Conservation (phyloP, 1,284 basidiomycete genomes). For the Ceratobasidium sp. region DNA sequence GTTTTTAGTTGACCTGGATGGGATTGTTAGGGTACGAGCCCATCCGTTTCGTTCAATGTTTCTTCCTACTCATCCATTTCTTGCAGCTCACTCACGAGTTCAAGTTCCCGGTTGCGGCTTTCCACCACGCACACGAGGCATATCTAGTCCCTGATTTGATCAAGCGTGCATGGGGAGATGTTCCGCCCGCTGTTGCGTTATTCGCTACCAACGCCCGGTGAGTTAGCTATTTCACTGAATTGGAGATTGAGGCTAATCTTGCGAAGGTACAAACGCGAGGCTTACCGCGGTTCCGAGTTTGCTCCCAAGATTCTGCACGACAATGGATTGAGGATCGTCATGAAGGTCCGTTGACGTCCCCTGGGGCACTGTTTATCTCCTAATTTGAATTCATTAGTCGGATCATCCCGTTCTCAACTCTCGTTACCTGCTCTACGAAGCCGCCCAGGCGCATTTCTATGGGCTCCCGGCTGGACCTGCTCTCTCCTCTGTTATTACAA, state of each 20-base stretch:
- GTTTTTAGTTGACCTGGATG: conserved; percentile 69
- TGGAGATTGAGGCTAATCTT: conserved; percentile 9
- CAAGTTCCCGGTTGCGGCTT: conserved; percentile 77
- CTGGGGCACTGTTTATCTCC: background rate
- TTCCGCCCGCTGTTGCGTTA: conserved; percentile 74
- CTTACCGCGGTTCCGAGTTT: conserved; percentile 85
- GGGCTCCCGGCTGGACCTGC: conserved; percentile 66
- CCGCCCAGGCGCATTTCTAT: conserved; percentile 86
- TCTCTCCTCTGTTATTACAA: conserved; percentile 75
- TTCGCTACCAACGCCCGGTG: conserved; percentile 70
- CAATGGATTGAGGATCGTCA: conserved; percentile 73
- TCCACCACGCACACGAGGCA: conserved; percentile 87
- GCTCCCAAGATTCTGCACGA: conserved; percentile 81
- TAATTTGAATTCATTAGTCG: background rate
- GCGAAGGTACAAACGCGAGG: conserved; percentile 79
- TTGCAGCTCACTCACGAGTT: conserved; percentile 80
- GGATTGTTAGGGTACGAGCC: conserved; percentile 68
- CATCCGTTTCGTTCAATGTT: conserved; percentile 26
- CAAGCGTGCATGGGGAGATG: conserved; percentile 67
- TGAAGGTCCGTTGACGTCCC: conserved; percentile 61
- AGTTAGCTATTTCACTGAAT: conserved; percentile 49
- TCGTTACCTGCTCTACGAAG: conserved; percentile 80
- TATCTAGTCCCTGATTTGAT: conserved; percentile 84
- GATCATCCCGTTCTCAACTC: conserved; percentile 70
- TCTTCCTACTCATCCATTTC: conserved; percentile 42